These are phyloP conservation scores for Arxiozyma heterogenica DNA, from an alignment of 1,139 yeast genomes.

Conservation along the genomic window DNA sequence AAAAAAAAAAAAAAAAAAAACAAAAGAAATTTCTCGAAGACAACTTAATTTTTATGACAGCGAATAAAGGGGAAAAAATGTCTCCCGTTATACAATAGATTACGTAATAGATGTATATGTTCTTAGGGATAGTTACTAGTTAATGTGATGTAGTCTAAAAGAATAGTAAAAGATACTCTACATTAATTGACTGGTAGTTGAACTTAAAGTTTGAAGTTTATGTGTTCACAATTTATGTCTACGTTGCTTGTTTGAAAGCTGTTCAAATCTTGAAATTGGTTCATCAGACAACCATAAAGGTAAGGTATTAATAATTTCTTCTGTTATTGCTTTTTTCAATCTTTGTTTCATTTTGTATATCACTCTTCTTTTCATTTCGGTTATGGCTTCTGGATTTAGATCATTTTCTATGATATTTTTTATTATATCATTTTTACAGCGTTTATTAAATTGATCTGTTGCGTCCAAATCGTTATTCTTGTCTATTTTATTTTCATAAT, in stretches of 20 bases:
- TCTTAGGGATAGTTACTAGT: not conserved
- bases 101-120: not conserved
- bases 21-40: not conserved
- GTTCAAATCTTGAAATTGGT: constrained; percentile 60
- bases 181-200: not conserved
- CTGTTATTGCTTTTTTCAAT: constrained; percentile 43
- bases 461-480: not conserved
- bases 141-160: too few species aligned
- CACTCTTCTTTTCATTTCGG: constrained; percentile 51
- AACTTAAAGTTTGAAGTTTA: not conserved
- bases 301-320: constrained; percentile 57
- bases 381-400: not conserved
- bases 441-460: constrained; percentile 51
- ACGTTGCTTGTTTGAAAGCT: constrained; percentile 45
- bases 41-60: not conserved
- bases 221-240: constrained; percentile 48
- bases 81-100: not conserved
- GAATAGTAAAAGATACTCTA: too few species aligned
- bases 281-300: constrained; percentile 62
- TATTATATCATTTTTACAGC: constrained; percentile 36
- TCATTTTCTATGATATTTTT: not conserved
- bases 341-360: constrained; percentile 38
- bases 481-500: too few species aligned
- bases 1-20: too few species aligned
- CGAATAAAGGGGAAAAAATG: not conserved